Conservation (phyloP, 257 asterid species). For the Penstemon barbatus region DNA sequence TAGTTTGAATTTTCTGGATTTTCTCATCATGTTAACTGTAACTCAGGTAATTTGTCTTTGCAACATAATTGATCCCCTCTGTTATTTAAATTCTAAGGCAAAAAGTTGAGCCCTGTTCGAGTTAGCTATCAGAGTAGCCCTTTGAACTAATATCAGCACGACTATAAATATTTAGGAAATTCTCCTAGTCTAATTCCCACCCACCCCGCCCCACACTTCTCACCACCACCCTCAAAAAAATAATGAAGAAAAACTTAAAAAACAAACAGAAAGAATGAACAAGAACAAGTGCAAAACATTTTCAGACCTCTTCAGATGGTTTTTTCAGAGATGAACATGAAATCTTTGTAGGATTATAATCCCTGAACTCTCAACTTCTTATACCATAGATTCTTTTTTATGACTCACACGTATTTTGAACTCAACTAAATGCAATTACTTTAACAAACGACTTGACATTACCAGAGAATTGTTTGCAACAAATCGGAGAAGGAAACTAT, state of each 20-base stretch:
- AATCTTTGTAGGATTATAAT: conserved; percentile 7
- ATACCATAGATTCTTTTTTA: conserved; percentile 16
- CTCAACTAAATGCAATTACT: conserved; percentile 16
- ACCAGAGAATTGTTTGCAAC: background rate
- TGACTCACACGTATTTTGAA: conserved; percentile 1
- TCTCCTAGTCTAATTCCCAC: conserved; percentile 6
- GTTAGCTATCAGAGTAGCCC: background rate
- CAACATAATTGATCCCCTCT: conserved; percentile 15
- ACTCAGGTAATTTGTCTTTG: background rate
- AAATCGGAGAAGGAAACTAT: conserved; percentile 19
- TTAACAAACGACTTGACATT: conserved; percentile 1
- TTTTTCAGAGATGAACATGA: conserved; percentile 6
- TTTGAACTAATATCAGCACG: conserved; percentile 12
- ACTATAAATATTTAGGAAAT: conserved; percentile 12
- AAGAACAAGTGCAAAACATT: background rate
- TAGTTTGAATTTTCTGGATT: conserved; percentile 16
- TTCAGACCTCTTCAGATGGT: background rate
- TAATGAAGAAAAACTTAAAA: background rate
- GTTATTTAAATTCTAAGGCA: conserved; percentile 11
- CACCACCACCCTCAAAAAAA: conserved; percentile 4
- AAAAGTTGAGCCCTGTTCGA: conserved; percentile 15
- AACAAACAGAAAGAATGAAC: conserved; percentile 1
- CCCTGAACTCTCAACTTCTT: conserved; percentile 17
- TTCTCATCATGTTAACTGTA: conserved; percentile 21
- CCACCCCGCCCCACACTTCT: background rate